These are phyloP conservation scores for Dactylella cylindrospora DNA, from an alignment of 2,329 filamentous ascomycete species.

Conservation along the genomic window DNA sequence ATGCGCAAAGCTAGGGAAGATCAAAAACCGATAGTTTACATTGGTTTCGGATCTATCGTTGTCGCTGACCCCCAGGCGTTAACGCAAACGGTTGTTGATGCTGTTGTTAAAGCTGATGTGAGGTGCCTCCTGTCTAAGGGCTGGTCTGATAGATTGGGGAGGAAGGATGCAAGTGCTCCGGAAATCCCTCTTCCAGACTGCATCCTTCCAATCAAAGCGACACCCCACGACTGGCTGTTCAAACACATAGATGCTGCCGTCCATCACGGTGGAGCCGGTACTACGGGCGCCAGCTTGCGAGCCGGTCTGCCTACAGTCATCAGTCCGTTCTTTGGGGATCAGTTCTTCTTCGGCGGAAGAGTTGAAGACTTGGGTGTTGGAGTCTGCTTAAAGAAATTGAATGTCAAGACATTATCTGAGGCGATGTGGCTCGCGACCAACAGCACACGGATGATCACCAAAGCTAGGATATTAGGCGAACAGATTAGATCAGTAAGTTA, in stretches of 20 bases:
- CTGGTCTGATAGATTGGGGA: constrained; percentile 82
- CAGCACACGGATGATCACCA: constrained; percentile 85
- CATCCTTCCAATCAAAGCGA: constrained; percentile 84
- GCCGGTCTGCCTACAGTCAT: constrained; percentile 92
- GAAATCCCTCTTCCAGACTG: constrained; percentile 73
- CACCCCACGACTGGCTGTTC: constrained; percentile 97
- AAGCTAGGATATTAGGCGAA: constrained; percentile 78
- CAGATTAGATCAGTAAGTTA: constrained; percentile 76
- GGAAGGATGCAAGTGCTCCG: constrained; percentile 60
- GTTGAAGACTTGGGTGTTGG: constrained; percentile 94
- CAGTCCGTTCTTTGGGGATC: constrained; percentile 95
- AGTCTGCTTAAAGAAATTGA: constrained; percentile 83
- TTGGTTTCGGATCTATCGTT: constrained; percentile 95
- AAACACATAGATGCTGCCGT: constrained; percentile 87
- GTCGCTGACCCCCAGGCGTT: constrained; percentile 85
- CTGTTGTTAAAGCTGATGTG: constrained; percentile 85
- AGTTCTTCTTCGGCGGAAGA: constrained; percentile 89
- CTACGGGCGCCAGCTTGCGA: constrained; percentile 86
- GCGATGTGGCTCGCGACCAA: constrained; percentile 90
- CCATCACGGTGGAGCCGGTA: constrained; percentile 92
- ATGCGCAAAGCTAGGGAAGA: constrained; percentile 80
- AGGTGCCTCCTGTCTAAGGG: constrained; percentile 94
- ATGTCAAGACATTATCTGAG: constrained; percentile 78
- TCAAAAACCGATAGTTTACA: constrained; percentile 88
- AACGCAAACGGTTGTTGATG: constrained; percentile 89